Evolutionary conservation across 768 basidiomycete genomes (phyloP), one percentile per base, ranked within the genome.

Genomic region (Tylopilus plumbeoviolaceoides): DNA sequence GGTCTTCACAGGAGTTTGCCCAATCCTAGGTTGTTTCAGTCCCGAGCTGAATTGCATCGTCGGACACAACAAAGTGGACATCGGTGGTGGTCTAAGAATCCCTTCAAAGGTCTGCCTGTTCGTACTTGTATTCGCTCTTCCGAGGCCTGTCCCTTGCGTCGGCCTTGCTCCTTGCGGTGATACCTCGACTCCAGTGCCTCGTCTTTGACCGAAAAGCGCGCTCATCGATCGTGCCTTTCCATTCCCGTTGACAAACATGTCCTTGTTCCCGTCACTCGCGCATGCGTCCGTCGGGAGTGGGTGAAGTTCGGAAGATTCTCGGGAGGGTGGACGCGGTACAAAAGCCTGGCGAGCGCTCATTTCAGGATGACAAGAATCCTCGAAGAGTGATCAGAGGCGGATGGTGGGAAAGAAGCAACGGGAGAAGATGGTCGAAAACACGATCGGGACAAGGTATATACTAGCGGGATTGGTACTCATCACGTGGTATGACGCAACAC

Each of bases 301-400:
- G 21, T 48, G 55, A 17, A 51, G n/a, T 20, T 61, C 57, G 9
- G 59, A 51, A 11, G 44, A 35, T 14, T 44, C 14, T 31, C 50
- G 38, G 10, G 65, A 64, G 10, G 55, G 47, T 1, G 62, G 44
- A 7, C 56, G 63, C 5, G 66, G 66, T 30, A 59, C 10, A 47
- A 67, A 67, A 7, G 60, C 56, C 15, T 66, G 66, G 45, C 66
- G 21, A 2, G 66, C 62, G 33, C 66, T 67, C 66, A 67, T 67
- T 11, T 35, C 20, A 10, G 28, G 8, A 53, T 10, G 31, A 17
- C n/a, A 30, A n/a, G 15, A 17, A 15, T 36, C 14, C 7, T 36
- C 17, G 4, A 11, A 27, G 25, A n/a, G 35, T 35, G 38, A 33
- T 27, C 12, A 11, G 15, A 10, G n/a, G 18, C 2, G 18, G 30